Conservation (phyloP, 1,284 basidiomycete genomes). For the Tilletia walkeri region DNA sequence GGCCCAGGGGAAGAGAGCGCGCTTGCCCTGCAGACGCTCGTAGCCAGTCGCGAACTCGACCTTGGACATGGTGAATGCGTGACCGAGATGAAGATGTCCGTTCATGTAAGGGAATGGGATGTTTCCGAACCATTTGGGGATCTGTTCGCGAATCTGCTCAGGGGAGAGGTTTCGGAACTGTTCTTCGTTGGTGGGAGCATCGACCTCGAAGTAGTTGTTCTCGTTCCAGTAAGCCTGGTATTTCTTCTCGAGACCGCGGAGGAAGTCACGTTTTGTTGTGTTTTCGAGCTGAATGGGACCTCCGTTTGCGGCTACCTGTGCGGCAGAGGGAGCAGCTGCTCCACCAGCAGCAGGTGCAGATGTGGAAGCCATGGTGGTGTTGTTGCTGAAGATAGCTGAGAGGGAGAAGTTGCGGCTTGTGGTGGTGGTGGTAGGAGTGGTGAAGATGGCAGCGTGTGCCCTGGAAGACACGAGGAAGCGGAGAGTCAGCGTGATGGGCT, state of each 20-base stretch:
- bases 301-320: constrained; percentile 21
- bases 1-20: constrained; percentile 89
- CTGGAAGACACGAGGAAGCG: neutral
- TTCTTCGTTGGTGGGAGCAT: constrained; percentile 69
- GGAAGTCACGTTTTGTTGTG: constrained; percentile 85
- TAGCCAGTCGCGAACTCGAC: constrained; percentile 96
- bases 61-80: constrained; percentile 98
- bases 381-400: neutral
- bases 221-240: constrained; percentile 77
- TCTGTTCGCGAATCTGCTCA: constrained; percentile 62
- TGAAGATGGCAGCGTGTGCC: constrained; percentile 8
- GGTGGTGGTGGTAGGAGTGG: neutral
- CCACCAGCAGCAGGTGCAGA: neutral
- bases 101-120: constrained; percentile 92
- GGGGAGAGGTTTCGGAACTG: constrained; percentile 41
- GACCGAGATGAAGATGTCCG: constrained; percentile 91
- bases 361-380: neutral
- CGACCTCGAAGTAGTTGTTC: constrained; percentile 69
- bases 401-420: neutral
- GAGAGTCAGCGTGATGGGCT: constrained; percentile 2
- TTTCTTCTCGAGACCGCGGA: constrained; percentile 76
- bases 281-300: constrained; percentile 57
- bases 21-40: constrained; percentile 91
- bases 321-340: neutral
- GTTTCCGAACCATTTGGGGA: constrained; percentile 95